These are phyloP conservation scores for Curvularia sp. DNA, from an alignment of 2,329 filamentous ascomycete genomes.

Conservation along the genomic window DNA sequence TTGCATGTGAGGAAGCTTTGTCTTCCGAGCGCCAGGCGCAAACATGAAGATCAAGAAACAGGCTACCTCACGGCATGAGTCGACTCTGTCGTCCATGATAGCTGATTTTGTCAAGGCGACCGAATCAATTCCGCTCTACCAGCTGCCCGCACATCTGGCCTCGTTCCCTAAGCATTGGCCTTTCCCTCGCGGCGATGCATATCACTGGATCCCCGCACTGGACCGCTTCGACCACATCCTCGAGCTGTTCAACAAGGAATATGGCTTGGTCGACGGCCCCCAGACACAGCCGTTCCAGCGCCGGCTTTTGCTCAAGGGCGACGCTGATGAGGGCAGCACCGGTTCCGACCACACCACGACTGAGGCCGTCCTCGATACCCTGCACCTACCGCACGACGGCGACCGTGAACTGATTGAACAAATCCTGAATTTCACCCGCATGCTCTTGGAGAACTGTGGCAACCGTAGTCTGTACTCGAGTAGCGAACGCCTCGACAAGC, in stretches of 20 bases:
- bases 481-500: conserved; percentile 84
- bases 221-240: conserved; percentile 93
- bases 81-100: conserved; percentile 78
- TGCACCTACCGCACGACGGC: conserved; percentile 75
- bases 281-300: conserved; percentile 78
- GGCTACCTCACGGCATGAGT: conserved; percentile 62
- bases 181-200: conserved; percentile 92
- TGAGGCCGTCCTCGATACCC: conserved; percentile 55
- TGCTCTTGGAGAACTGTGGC: conserved; percentile 92
- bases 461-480: conserved; percentile 97
- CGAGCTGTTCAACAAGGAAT: conserved; percentile 79
- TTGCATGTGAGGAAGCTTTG: conserved; percentile 47
- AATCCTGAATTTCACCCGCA: conserved; percentile 82
- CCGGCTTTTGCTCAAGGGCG: conserved; percentile 68
- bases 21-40: conserved; percentile 48
- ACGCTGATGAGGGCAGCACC: conserved; percentile 55
- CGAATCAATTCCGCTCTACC: conserved; percentile 72
- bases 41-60: conserved; percentile 65
- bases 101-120: conserved; percentile 78
- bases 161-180: conserved; percentile 91
- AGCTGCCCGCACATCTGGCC: conserved; percentile 77
- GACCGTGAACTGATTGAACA: conserved; percentile 81
- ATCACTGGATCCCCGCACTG: conserved; percentile 95
- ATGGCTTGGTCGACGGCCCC: conserved; percentile 79
- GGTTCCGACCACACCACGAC: conserved; percentile 51